A percentile compares a stretch with the other conserved stretches of the same genome.
phyloP scores from a whole-genome alignment of 2,329 filamentous ascomycete species.

The Colletotrichum nymphaeae region DNA sequence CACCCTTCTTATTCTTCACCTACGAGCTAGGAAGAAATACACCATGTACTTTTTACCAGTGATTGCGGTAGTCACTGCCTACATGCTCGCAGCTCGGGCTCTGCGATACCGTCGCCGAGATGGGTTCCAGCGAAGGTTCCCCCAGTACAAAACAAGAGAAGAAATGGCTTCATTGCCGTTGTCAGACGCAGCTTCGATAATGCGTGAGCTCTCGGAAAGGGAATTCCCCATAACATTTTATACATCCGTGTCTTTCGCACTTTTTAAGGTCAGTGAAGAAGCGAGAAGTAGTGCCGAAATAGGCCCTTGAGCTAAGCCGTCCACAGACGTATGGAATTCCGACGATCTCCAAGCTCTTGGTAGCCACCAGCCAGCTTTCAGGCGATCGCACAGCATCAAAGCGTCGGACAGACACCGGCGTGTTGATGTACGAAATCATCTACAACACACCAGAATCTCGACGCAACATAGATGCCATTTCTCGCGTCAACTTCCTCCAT shows the following conservation, averaged over 20 bases:
- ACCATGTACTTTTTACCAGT: neutral
- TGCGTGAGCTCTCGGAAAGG: constrained; percentile 53
- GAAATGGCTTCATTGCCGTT: constrained; percentile 27
- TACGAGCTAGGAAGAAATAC: neutral
- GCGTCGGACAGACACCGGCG: constrained; percentile 62
- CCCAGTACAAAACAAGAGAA: constrained; percentile 18
- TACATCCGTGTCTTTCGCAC: constrained; percentile 66
- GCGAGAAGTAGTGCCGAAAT: neutral
- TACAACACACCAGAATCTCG: constrained; percentile 53
- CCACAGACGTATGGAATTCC: constrained; percentile 62
- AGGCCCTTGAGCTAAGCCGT: neutral
- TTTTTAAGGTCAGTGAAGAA: constrained; percentile 60
- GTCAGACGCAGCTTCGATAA: constrained; percentile 42
- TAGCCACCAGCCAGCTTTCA: constrained; percentile 59
- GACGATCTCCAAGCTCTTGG: constrained; percentile 60
- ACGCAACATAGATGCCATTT: constrained; percentile 62
- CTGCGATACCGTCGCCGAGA: constrained; percentile 21
- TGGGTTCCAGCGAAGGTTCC: neutral
- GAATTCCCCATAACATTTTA: constrained; percentile 67
- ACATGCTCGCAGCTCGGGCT: neutral
- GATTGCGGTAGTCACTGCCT: neutral
- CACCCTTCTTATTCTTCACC: neutral
- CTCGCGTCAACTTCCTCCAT: constrained; percentile 75
- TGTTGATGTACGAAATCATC: constrained; percentile 61
- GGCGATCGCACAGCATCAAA: constrained; percentile 58